phyloP scores from a whole-genome alignment of 306 rosid species.

The Prunus salicina region DNA sequence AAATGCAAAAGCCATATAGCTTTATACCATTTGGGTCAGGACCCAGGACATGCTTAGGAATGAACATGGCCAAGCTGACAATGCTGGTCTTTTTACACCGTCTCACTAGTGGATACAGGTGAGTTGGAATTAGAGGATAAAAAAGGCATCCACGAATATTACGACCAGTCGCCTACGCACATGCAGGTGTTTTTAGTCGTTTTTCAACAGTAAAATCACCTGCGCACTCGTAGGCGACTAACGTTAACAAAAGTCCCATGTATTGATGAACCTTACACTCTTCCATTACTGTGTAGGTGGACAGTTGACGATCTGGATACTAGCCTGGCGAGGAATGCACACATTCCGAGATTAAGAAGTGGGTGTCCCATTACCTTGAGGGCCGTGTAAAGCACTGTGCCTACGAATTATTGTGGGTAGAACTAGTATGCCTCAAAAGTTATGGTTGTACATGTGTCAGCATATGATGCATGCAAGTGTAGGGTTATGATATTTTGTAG shows the following conservation, averaged over 20 bases:
- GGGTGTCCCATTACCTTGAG: constrained; percentile 72
- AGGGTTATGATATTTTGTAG: not conserved
- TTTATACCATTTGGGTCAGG: constrained; percentile 72
- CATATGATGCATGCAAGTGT: too few species aligned
- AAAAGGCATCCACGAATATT: too few species aligned
- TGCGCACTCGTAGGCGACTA: not conserved
- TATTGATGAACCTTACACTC: not conserved
- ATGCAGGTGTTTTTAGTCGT: not conserved
- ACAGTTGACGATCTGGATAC: constrained; percentile 58
- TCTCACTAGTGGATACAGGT: constrained; percentile 54
- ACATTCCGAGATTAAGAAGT: constrained; percentile 57
- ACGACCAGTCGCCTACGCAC: not conserved
- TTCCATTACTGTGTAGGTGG: constrained; percentile 42
- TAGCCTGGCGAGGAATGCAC: constrained; percentile 67
- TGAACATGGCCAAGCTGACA: constrained; percentile 66
- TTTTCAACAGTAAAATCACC: not conserved
- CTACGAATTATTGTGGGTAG: not conserved
- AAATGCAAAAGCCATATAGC: constrained; percentile 65
- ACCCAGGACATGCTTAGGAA: constrained; percentile 74
- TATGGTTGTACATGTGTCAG: not conserved
- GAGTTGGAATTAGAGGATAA: constrained; percentile 12
- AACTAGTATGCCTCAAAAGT: not conserved
- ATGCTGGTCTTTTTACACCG: constrained; percentile 64
- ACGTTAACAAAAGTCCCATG: too few species aligned
- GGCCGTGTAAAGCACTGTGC: constrained; percentile 16